These are phyloP conservation scores for Penicillium sp. DNA, from an alignment of 2,329 filamentous ascomycete species.

Conservation along the genomic window DNA sequence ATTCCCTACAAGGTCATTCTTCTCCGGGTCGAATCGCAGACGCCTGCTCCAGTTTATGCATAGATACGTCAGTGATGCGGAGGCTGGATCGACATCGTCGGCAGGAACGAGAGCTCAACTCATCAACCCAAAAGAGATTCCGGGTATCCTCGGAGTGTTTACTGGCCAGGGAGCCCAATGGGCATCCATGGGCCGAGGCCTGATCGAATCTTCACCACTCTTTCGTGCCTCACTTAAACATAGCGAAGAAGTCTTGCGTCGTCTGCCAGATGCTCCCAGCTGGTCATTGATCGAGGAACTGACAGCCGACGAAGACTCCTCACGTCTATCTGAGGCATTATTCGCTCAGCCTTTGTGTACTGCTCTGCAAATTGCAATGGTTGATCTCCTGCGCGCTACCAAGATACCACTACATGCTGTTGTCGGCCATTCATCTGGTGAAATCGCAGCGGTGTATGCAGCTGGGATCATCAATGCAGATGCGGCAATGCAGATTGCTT, in stretches of 20 bases:
- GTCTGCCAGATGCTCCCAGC: background rate
- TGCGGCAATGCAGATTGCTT: slow-evolving; percentile 45
- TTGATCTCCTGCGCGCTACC: background rate
- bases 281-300: background rate
- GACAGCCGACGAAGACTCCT: background rate
- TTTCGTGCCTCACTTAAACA: background rate
- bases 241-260: background rate
- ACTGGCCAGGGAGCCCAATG: slow-evolving; percentile 26
- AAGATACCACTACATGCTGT: background rate
- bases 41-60: too few species aligned
- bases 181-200: slow-evolving; percentile 13
- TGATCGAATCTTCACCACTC: background rate
- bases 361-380: background rate
- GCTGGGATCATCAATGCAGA: slow-evolving; percentile 41
- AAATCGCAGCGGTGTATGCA: slow-evolving; percentile 45
- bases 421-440: background rate
- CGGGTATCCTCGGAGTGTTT: slow-evolving; percentile 14
- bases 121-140: too few species aligned
- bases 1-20: too few species aligned
- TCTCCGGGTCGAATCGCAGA: too few species aligned
- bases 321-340: background rate
- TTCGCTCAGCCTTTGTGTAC: background rate
- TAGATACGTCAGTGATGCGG: too few species aligned
- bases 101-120: too few species aligned
- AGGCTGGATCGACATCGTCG: too few species aligned